Percentiles rank a stretch among this genome's conserved stretches.
Conservation (phyloP, 2,329 filamentous ascomycete genomes). For the Alternaria angustiovoidea region DNA sequence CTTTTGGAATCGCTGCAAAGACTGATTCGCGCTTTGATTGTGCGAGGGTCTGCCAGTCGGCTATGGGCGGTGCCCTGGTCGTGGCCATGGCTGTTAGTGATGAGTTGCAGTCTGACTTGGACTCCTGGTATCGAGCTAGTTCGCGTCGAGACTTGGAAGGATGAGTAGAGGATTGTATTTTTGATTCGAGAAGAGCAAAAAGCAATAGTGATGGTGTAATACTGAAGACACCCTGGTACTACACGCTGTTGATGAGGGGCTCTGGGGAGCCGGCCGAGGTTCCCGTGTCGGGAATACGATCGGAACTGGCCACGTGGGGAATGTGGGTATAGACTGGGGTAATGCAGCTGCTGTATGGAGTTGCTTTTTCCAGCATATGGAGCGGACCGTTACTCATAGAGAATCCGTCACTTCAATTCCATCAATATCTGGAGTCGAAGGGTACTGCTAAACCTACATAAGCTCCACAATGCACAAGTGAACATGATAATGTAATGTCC, state of each 20-base stretch:
- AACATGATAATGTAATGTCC: neutral
- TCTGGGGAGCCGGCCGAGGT: slow-evolving; percentile 18
- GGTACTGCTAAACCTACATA: neutral
- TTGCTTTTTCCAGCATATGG: neutral
- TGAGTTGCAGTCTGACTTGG: neutral
- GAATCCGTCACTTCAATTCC: neutral
- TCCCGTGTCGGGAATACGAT: slow-evolving; percentile 11
- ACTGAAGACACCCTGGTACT: neutral
- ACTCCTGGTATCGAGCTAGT: neutral
- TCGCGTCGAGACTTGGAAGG: neutral
- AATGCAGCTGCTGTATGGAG: neutral
- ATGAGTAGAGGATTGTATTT: neutral
- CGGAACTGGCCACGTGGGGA: neutral
- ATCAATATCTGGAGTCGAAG: neutral
- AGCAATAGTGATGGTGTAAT: neutral
- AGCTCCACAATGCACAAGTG: neutral
- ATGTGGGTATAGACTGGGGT: slow-evolving; percentile 7
- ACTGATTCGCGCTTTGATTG: slow-evolving; percentile 40
- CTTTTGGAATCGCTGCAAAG: slow-evolving; percentile 40
- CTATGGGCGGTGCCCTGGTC: slow-evolving; percentile 14
- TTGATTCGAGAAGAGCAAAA: neutral
- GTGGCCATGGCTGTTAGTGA: slow-evolving; percentile 1
- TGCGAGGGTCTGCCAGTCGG: slow-evolving; percentile 44
- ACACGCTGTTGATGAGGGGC: slow-evolving; percentile 3
- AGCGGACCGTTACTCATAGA: neutral